Conservation (phyloP, 768 basidiomycete genomes). For the Podaxis pistillaris region DNA sequence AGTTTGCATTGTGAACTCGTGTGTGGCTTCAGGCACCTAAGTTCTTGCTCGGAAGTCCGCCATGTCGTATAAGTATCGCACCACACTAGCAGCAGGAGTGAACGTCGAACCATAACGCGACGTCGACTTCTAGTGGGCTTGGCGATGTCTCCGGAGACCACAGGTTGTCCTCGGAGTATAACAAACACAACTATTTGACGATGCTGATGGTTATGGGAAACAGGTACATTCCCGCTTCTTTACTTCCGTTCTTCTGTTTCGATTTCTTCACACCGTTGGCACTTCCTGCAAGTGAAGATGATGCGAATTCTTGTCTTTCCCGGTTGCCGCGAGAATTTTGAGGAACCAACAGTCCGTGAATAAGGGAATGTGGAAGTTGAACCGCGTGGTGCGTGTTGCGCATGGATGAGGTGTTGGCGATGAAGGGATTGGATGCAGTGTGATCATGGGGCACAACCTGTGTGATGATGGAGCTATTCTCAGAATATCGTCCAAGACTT, state of each 20-base stretch:
- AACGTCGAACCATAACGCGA: background rate
- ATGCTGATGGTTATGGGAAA: conserved; percentile 2
- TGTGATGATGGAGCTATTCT: background rate
- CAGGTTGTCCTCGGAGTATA: background rate
- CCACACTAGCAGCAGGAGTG: background rate
- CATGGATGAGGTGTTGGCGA: background rate
- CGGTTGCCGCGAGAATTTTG: background rate
- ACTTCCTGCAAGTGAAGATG: background rate
- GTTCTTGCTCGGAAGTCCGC: background rate
- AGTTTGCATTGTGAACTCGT: background rate
- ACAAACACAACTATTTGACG: background rate
- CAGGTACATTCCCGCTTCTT: background rate
- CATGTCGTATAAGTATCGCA: background rate
- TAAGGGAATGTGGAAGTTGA: background rate
- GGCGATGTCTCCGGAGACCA: background rate
- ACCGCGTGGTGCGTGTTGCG: background rate
- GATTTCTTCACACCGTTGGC: conserved; percentile 6
- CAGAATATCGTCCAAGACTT: background rate
- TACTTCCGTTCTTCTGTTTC: background rate
- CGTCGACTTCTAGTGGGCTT: background rate
- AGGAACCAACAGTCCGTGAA: background rate
- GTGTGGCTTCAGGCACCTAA: background rate
- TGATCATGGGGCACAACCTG: background rate
- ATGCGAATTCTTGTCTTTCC: background rate
- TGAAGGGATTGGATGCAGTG: background rate